phyloP scores from a whole-genome alignment of 2,329 filamentous ascomycete genomes.

The Lachnellula suecica region DNA sequence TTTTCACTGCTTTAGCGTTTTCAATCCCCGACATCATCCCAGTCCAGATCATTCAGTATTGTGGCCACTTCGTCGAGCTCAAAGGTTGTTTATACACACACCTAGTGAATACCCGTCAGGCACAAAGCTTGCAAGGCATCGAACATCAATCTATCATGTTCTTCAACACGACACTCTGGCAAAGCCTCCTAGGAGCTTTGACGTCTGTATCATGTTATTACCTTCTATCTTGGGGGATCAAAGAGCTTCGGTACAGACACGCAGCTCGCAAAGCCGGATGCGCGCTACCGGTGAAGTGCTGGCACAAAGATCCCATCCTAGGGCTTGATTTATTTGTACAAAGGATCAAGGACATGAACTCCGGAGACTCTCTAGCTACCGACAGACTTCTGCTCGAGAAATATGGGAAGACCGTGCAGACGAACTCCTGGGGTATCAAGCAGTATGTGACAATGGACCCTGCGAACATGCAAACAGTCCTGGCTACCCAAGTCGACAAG shows the following conservation, averaged over 20 bases:
- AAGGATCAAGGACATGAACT: not conserved
- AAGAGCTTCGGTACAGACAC: not conserved
- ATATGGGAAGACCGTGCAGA: conserved; percentile 13
- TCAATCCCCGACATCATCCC: no score
- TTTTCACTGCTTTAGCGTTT: no score
- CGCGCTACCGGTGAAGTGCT: not conserved
- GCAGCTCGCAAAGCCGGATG: conserved; percentile 1
- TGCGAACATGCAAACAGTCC: conserved; percentile 53
- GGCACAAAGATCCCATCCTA: not conserved
- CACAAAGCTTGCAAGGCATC: no score
- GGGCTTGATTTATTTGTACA: conserved; percentile 1
- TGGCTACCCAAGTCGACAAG: conserved; percentile 54
- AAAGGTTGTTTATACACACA: no score
- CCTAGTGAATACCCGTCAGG: no score
- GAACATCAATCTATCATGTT: no score
- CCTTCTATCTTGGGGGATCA: no score
- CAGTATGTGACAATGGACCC: conserved; percentile 45
- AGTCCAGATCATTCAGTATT: no score
- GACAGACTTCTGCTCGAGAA: conserved; percentile 4
- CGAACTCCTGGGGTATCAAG: conserved; percentile 6
- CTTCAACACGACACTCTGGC: no score
- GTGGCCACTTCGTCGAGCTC: no score
- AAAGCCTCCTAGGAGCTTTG: no score
- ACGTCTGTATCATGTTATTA: no score
- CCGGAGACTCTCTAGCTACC: not conserved